These are phyloP conservation scores for Nicotiana undulata DNA, from an alignment of 257 asterid genomes.

Conservation along the genomic window DNA sequence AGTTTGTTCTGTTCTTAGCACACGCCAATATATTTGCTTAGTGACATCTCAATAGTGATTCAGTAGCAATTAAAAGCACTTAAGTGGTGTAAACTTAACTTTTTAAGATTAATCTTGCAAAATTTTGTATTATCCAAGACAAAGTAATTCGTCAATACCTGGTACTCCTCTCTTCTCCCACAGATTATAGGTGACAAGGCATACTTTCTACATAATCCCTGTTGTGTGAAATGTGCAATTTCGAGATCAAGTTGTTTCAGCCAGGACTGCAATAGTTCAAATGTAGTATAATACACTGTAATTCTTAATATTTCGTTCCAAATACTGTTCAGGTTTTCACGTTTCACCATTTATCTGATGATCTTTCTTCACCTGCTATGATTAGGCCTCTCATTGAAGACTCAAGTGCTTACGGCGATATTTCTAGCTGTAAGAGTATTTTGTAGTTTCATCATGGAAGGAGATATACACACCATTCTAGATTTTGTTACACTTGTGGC, in stretches of 20 bases:
- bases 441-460: conserved; percentile 69
- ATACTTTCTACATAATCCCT: background rate
- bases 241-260: background rate
- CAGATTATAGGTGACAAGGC: background rate
- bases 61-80: background rate
- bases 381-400: conserved; percentile 77
- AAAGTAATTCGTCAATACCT: background rate
- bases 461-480: conserved; percentile 84
- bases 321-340: background rate
- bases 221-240: background rate
- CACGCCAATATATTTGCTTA: background rate
- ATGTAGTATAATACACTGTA: background rate
- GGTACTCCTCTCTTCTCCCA: background rate
- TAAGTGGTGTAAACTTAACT: background rate
- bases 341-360: background rate
- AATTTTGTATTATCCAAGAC: background rate
- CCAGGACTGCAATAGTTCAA: background rate
- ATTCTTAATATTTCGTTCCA: background rate
- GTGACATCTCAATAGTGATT: background rate
- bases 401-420: conserved; percentile 85
- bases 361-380: background rate
- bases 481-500: conserved; percentile 75
- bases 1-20: background rate
- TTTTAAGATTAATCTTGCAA: background rate
- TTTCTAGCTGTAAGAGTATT: conserved; percentile 62